Percentiles rank a stretch among this genome's conserved stretches.
phyloP scores from a whole-genome alignment of 1,284 basidiomycete species.

The Sporisorium exsertum region DNA sequence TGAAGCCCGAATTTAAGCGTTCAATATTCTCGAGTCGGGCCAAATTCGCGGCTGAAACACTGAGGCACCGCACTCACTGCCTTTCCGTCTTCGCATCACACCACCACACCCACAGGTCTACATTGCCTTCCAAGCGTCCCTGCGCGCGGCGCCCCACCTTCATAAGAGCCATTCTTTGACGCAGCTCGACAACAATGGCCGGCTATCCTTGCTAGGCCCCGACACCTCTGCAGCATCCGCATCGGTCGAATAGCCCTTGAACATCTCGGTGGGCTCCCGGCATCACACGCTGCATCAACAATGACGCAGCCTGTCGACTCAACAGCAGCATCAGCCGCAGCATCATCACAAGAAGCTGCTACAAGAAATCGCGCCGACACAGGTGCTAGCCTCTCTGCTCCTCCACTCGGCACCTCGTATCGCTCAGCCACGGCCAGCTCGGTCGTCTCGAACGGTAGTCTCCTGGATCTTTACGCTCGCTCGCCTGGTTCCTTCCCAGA shows the following conservation, averaged over 20 bases:
- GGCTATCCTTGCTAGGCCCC: not conserved
- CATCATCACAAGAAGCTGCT: slow-evolving; percentile 12
- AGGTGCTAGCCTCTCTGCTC: slow-evolving; percentile 29
- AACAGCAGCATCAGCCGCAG: slow-evolving; percentile 4
- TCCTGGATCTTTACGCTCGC: slow-evolving; percentile 49
- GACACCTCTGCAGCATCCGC: not conserved
- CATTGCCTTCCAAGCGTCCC: not conserved
- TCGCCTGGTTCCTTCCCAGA: slow-evolving; percentile 28
- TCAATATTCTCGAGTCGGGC: not conserved
- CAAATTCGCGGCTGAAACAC: not conserved
- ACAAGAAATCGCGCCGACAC: slow-evolving; percentile 37
- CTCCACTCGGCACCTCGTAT: slow-evolving; percentile 26
- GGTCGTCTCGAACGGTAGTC: slow-evolving; percentile 43
- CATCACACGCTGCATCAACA: not conserved
- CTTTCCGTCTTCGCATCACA: not conserved
- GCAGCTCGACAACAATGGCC: not conserved
- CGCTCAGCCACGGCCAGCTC: slow-evolving; percentile 35
- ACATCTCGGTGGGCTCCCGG: not conserved
- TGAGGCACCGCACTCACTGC: not conserved
- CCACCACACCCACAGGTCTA: not conserved
- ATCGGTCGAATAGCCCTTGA: not conserved
- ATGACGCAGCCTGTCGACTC: slow-evolving; percentile 26
- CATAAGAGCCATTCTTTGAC: not conserved
- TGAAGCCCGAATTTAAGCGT: slow-evolving; percentile 10
- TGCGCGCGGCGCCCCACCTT: not conserved